Base-by-base conservation (phyloP, 441 rosid genomes). In the Gossypium schwendimanii region DNA sequence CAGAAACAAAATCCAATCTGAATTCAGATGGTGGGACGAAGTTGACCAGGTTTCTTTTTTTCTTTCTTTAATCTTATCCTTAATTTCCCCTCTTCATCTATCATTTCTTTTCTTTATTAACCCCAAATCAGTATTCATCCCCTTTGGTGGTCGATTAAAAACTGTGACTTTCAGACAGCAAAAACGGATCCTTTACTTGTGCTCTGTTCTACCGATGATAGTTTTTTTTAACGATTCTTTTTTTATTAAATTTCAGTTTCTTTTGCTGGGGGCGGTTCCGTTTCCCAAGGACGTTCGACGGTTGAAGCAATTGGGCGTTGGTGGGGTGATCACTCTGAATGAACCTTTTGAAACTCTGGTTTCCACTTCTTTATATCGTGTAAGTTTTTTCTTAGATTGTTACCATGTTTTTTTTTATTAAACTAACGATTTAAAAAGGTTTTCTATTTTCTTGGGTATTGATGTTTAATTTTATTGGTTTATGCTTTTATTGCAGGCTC, bases 21-120 rank as follows among this genome's bases (percentile, higher is more conserved):
- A 86, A 77, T 91, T 87, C 77, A 81, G 87, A 14, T 91, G 97
- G 97, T 91, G 97, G 97, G 97, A 91, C 78, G 83, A 82, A 83
- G 82, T 89, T 73, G 94, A 87, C 70, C 89, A 87, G 91, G 97
- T 89, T 59, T 26, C 54, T 15, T 31, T 28, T 31, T 31, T 31
- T 4, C 33, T 31, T 31, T 31, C 18, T 33, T 36, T 44, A 2
- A 14, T 41, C 36, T 44, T 44, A 4, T 20, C 15, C 18, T 64
- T 36, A 18, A 5, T 72, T 65, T 21, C 14, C 3, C 14, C 36
- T 64, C 45, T 49, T 64, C 26, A n/a, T 41, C 33, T 63, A 53
- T 4, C 23, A 3, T 39, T 8, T 12, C 14, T 39, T 20, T 10
- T 44, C 41, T 41, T 24, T 45, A 24, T 66, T 47, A n/a, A 0